Base-by-base conservation (phyloP, 2,329 filamentous ascomycete species). In the Fusarium sp. region DNA sequence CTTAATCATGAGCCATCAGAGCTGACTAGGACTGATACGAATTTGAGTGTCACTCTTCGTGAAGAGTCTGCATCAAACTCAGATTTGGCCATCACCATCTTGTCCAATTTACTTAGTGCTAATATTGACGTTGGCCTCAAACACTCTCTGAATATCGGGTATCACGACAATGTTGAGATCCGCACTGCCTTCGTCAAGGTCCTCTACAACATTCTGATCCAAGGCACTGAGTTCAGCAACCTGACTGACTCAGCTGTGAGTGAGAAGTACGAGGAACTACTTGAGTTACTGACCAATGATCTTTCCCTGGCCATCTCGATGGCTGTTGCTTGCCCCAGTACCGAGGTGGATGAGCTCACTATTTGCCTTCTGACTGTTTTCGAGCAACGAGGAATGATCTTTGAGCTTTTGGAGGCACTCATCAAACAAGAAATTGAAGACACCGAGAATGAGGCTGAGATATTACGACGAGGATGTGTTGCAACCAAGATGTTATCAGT, bases 81-180 rank as follows among this genome's bases (percentile, higher is more conserved):
- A 9, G 91, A 92, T 68, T 83, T 92, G 36, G 88, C 90, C 9
- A 92, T 93, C 70, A 89, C 86, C 16, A 91, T 92, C 20, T 81
- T 93, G 18, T 92, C 91, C 4, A 93, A 93, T 72, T 84, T 93
- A 3, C 82, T 93, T 13, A 92, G 91, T 75, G 90, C 91, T 7
- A 93, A 93, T 71, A 91, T 93, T 36, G 91, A 93, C 73, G 90
- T 93, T 41, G 91, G 91, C 6, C 81, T 93, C 53, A 92, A 93
- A 77, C 90, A 92, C 77, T 92, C 90, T 5, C 81, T 93, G 20
- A 90, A 89, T 68, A 92, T 93, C 66, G 91, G 91, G 18, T 93
- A 93, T 76, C 90, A 93, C 75, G 90, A 92, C 74, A 91, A 92
- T 74, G 83, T 91, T 36, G 90, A 92, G 73, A 92, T 92, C 65